phyloP scores from a whole-genome alignment of 441 rosid species.

The Adansonia grandidieri region DNA sequence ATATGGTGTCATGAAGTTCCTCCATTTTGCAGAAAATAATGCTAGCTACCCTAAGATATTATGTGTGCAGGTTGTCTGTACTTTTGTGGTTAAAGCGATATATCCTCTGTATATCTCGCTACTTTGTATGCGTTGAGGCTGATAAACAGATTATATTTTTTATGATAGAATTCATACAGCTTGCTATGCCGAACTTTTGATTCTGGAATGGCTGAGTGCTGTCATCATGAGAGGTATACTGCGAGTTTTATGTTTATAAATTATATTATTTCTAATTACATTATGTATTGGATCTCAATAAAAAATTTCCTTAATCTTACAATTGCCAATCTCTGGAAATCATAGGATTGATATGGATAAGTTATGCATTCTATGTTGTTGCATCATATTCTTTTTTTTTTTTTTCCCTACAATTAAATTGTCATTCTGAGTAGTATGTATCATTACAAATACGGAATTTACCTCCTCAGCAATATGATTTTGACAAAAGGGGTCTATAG shows the following conservation, averaged over 20 bases:
- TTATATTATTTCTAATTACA: neutral
- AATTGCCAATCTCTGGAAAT: neutral
- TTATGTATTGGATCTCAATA: neutral
- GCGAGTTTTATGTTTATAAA: constrained; percentile 16
- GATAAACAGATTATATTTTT: constrained; percentile 27
- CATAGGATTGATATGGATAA: neutral
- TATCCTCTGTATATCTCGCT: constrained; percentile 7
- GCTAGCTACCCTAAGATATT: constrained; percentile 47
- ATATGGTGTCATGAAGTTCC: constrained; percentile 67
- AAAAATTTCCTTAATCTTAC: neutral
- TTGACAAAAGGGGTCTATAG: neutral
- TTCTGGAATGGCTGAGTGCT: constrained; percentile 68
- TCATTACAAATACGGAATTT: neutral
- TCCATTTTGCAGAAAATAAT: constrained; percentile 48
- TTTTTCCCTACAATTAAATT: neutral
- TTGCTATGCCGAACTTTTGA: constrained; percentile 67
- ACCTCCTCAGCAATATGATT: neutral
- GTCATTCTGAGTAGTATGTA: constrained; percentile 14
- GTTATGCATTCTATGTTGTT: constrained; percentile 13
- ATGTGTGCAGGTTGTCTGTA: constrained; percentile 53
- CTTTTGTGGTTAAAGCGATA: constrained; percentile 8
- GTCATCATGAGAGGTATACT: constrained; percentile 64
- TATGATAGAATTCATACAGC: constrained; percentile 55
- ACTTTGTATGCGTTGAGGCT: constrained; percentile 18
- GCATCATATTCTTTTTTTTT: neutral